phyloP scores from a whole-genome alignment of 2,329 filamentous ascomycete species.

The Microdochium bolleyi region DNA sequence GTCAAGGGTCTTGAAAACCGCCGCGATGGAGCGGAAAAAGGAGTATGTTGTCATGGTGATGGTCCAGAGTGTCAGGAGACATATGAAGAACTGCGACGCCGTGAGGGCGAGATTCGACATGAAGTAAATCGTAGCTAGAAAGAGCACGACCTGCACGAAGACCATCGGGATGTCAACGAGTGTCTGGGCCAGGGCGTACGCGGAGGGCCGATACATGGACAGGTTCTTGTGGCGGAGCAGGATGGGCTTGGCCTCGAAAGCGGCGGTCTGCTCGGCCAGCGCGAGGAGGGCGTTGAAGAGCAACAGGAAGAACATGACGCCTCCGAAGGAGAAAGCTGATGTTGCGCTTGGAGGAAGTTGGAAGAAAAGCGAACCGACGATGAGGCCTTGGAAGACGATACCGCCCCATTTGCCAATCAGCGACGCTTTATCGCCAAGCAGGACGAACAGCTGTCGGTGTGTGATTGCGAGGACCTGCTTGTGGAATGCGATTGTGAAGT shows the following conservation, averaged over 20 bases:
- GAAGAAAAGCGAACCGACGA: constrained; percentile 22
- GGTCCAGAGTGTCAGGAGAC: constrained; percentile 42
- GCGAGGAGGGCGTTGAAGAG: constrained; percentile 57
- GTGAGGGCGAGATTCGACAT: constrained; percentile 49
- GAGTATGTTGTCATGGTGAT: constrained; percentile 47
- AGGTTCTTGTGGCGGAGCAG: constrained; percentile 64
- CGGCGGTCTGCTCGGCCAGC: constrained; percentile 50
- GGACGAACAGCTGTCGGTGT: constrained; percentile 21
- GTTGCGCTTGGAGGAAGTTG: constrained; percentile 22
- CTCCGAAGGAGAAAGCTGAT: constrained; percentile 51
- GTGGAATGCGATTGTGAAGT: constrained; percentile 41
- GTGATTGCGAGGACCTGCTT: constrained; percentile 40
- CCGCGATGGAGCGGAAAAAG: constrained; percentile 41
- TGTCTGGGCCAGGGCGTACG: constrained; percentile 36
- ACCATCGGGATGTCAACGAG: constrained; percentile 43
- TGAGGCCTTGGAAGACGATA: constrained; percentile 23
- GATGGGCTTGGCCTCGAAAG: constrained; percentile 56
- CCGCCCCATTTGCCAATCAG: constrained; percentile 24
- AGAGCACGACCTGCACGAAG: constrained; percentile 48
- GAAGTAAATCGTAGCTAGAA: constrained; percentile 53
- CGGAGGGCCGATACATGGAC: constrained; percentile 57
- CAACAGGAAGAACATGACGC: constrained; percentile 53
- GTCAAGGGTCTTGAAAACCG: constrained; percentile 39
- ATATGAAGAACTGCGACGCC: constrained; percentile 38
- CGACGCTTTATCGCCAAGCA: constrained; percentile 22